phyloP scores from a whole-genome alignment of 2,329 filamentous ascomycete species.

The Fonsecaea nubica region DNA sequence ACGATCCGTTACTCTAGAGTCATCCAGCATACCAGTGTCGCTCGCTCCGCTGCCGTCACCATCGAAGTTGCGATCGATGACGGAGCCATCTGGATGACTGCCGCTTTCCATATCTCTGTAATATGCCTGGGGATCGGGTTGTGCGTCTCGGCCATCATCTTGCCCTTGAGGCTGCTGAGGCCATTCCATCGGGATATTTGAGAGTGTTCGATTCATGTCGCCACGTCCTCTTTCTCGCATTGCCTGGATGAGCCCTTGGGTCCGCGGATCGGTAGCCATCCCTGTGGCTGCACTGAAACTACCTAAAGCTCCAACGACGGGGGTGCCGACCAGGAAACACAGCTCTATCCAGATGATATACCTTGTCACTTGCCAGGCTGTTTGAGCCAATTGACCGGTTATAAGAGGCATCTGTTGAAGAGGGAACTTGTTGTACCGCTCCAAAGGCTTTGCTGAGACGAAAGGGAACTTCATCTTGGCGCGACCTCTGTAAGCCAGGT shows the following conservation, averaged over 20 bases:
- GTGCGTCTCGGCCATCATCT: slow-evolving; percentile 8
- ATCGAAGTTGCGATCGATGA: slow-evolving; percentile 4
- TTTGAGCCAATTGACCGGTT: slow-evolving; percentile 30
- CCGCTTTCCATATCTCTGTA: slow-evolving; percentile 21
- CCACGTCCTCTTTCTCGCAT: slow-evolving; percentile 20
- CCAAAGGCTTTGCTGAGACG: slow-evolving; percentile 34
- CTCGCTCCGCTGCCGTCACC: slow-evolving; percentile 19
- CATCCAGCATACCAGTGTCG: slow-evolving; percentile 21
- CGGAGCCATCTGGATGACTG: slow-evolving; percentile 4
- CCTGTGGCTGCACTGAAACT: slow-evolving; percentile 26
- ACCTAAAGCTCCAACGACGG: slow-evolving; percentile 31
- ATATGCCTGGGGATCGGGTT: slow-evolving; percentile 13
- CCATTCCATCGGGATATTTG: neutral
- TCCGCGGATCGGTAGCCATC: slow-evolving; percentile 35
- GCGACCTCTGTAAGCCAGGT: slow-evolving; percentile 27
- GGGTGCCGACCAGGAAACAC: slow-evolving; percentile 26
- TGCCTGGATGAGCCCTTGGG: slow-evolving; percentile 28
- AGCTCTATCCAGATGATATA: slow-evolving; percentile 31
- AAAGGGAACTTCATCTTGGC: slow-evolving; percentile 41
- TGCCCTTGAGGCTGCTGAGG: slow-evolving; percentile 4
- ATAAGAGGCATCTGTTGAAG: slow-evolving; percentile 29
- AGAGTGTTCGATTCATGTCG: neutral
- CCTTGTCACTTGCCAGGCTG: slow-evolving; percentile 38
- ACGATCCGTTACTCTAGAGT: slow-evolving; percentile 20
- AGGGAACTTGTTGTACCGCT: slow-evolving; percentile 38